Evolutionary conservation across 208 protist species (phyloP).

Genomic region (Leishmania mexicana): DNA sequence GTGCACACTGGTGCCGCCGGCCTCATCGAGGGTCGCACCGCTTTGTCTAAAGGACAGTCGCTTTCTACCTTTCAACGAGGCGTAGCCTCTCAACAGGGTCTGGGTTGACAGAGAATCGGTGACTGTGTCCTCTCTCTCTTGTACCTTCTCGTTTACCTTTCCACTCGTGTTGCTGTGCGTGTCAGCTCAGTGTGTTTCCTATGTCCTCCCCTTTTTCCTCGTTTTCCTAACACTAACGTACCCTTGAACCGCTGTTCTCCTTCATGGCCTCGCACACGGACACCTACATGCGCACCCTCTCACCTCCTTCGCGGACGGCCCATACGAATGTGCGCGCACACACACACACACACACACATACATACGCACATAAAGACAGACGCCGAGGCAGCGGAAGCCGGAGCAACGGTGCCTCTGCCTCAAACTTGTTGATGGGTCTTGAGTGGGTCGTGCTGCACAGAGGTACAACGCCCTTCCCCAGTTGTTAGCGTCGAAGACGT

Average conservation of each 20-base stretch:
- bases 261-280: background rate
- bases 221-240: background rate
- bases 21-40: background rate
- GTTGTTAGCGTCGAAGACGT: background rate
- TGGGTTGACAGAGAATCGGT: background rate
- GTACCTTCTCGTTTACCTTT: background rate
- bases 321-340: background rate
- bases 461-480: background rate
- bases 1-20: background rate
- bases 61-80: background rate
- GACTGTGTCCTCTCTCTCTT: background rate
- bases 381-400: background rate
- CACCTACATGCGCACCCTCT: background rate
- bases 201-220: conserved; percentile 5
- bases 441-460: background rate
- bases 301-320: background rate
- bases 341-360: background rate
- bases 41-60: background rate
- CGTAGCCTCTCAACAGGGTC: background rate
- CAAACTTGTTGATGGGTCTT: background rate
- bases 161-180: background rate
- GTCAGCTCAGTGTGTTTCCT: background rate
- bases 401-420: background rate
- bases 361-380: background rate
- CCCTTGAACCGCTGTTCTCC: background rate